These are phyloP conservation scores for Cystofilobasidium ferigula DNA, from an alignment of 768 basidiomycete genomes.

Conservation along the genomic window DNA sequence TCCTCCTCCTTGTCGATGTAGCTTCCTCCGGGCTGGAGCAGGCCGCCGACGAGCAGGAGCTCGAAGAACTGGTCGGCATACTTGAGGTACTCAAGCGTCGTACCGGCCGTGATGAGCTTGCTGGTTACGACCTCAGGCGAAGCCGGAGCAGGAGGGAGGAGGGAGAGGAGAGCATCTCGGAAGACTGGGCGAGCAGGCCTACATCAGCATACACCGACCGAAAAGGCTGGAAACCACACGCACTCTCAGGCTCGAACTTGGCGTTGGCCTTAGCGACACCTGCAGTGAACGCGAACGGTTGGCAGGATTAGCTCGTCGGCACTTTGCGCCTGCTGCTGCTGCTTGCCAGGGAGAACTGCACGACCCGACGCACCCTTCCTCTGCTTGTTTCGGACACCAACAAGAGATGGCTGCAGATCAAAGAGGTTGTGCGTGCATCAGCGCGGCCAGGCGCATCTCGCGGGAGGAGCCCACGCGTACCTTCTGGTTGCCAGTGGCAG, in stretches of 20 bases:
- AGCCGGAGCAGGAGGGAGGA: constrained; percentile 67
- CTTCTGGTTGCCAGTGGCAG: constrained; percentile 11
- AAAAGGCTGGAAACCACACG: neutral
- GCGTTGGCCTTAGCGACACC: constrained; percentile 29
- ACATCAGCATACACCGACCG: neutral
- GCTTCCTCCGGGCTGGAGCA: constrained; percentile 88
- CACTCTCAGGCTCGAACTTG: constrained; percentile 31
- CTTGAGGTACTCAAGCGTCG: constrained; percentile 87
- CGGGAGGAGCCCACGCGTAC: neutral
- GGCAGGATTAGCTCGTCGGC: neutral
- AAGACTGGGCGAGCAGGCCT: constrained; percentile 50
- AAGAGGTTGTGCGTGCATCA: neutral
- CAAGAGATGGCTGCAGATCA: constrained; percentile 22
- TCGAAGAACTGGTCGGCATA: constrained; percentile 96
- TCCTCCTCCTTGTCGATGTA: constrained; percentile 67
- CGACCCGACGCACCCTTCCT: constrained; percentile 17
- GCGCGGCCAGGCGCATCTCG: neutral
- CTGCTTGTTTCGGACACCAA: constrained; percentile 27
- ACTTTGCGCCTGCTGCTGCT: neutral
- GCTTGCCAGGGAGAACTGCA: neutral
- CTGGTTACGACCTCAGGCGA: constrained; percentile 50
- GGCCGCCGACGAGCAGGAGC: constrained; percentile 84
- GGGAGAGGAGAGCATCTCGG: constrained; percentile 83
- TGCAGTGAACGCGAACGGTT: neutral
- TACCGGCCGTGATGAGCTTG: constrained; percentile 73